A percentile compares a stretch with the other conserved stretches of the same genome.
Conservation (phyloP, 2,329 filamentous ascomycete genomes). For the Clathrospora elynae region DNA sequence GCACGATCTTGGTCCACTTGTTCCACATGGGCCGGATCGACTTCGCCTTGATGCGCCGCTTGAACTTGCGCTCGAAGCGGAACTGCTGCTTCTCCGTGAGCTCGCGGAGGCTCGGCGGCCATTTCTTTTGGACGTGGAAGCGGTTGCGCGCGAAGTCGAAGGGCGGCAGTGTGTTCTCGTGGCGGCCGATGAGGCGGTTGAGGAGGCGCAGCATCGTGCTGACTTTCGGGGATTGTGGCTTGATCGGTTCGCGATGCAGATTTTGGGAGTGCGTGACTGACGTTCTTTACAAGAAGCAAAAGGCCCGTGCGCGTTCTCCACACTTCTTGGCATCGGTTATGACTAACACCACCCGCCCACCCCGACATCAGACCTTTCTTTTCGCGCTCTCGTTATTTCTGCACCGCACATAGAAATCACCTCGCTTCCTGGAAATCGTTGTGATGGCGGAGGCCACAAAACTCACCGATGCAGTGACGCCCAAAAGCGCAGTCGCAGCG, state of each 20-base stretch:
- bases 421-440: constrained; percentile 10
- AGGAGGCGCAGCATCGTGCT: constrained; percentile 46
- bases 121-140: constrained; percentile 71
- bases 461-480: constrained; percentile 31
- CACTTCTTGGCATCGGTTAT: constrained; percentile 25
- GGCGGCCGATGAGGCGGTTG: constrained; percentile 55
- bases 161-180: constrained; percentile 44
- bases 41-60: constrained; percentile 68
- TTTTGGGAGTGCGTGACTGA: constrained; percentile 17
- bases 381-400: constrained; percentile 19
- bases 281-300: constrained; percentile 23
- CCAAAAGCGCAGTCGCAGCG: constrained; percentile 54
- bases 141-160: constrained; percentile 59
- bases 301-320: constrained; percentile 1
- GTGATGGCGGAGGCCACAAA: constrained; percentile 42
- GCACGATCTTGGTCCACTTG: constrained; percentile 67
- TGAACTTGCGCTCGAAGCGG: constrained; percentile 77
- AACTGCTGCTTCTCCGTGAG: constrained; percentile 75
- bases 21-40: constrained; percentile 67
- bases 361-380: constrained; percentile 11
- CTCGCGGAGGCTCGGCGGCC: constrained; percentile 77
- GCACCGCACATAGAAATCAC: constrained; percentile 1
- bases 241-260: constrained; percentile 5
- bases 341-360: constrained; percentile 14
- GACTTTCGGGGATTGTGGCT: constrained; percentile 5